Evolutionary conservation across 1,284 basidiomycete genomes (phyloP), one percentile per base, ranked within the genome.

Genomic region (Fomitopsis betulina): DNA sequence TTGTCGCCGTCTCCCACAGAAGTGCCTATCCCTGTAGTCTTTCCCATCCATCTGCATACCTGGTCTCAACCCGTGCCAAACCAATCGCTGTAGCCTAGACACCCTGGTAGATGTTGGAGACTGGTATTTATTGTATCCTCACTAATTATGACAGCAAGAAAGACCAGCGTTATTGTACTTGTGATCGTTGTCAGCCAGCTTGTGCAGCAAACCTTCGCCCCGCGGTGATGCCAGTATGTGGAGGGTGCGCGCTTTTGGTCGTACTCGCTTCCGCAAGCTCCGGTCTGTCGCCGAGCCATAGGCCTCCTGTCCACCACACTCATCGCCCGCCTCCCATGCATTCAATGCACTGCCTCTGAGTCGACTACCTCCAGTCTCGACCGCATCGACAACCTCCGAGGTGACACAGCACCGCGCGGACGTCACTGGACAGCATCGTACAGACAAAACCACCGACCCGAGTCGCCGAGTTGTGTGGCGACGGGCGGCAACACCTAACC

Each of bases 111-210:
- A 67, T 63, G 61, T 58, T 65, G 65, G 65, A 67, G 39, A 59
- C 53, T 47, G 52, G n/a, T 64, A 66, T 68, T 66, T 66, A 65
- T 67, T 67, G 65, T 65, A 65, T 56, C 58, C 62, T 59, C 35
- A 27, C 21, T 55, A 39, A 27, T 47, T 50, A 56, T 56, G 43
- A 49, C 53, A 54, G 51, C 6, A 47, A 60, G 63, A 61, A 54
- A 30, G 27, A 30, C 27, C 57, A 59, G 35, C 49, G 23, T 21
- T 54, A 35, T 51, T 51, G 54, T 53, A 50, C 52, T 33, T 53
- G 42, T 2, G 1, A 2, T 17, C 27, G n/a, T 37, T 6, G 5
- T 17, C 13, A 19, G 13, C 49, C 12, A 9, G 35, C 35, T 10
- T 37, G 35, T n/a, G 10, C 17, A 33, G 9, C 38, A 39, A 17